Base-by-base conservation (phyloP, 306 rosid species). In the Cucurbita moschata region DNA sequence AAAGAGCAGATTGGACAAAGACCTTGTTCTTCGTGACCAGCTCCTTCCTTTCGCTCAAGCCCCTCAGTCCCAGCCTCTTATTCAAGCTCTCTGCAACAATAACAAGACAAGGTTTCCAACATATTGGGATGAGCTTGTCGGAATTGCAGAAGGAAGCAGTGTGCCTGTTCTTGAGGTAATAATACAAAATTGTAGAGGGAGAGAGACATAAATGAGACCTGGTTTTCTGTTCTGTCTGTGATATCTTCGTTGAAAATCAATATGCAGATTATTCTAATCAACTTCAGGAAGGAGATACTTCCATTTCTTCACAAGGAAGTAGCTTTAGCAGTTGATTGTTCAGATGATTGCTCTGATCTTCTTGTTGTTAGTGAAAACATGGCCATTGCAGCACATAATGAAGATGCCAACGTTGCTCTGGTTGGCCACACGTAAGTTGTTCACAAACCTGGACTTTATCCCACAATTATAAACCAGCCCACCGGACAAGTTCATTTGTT, bases 311-410 rank as follows among this genome's bases (percentile, higher is more conserved):
- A 87, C 74, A 83, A 21, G 30, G 71, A 8, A 38, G 73, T 51
- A n/a, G 46, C 8, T 77, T 40, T 18, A 18, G 61, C 11, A 13
- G 81, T 9, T 0, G 85, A 86, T 70, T 56, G 81, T 30, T 13
- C 82, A 1, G 92, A 87, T 78, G 97, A 90, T 66, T 90, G 98
- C 75, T 94, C 97, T 8, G 86, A 81, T 87, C 81, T 90, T 84
- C 88, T 90, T 75, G 83, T 89, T 75, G 86, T 87, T 44, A 70
- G 77, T 10, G 92, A 89, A 39, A 79, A 89, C 82, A 80, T 87
- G 88, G 95, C 96, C 21, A 30, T 85, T 78, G 97, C 82, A 23
- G 96, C 87, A 7, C 97, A 89, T 84, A 91, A 94, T n/a, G 97
- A 94, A 82, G 99, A 91, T 76, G 97, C 95, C 54, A 82, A 88